These are phyloP conservation scores for Neurospora cerealis DNA, from an alignment of 495 filamentous ascomycete species.

Conservation along the genomic window DNA sequence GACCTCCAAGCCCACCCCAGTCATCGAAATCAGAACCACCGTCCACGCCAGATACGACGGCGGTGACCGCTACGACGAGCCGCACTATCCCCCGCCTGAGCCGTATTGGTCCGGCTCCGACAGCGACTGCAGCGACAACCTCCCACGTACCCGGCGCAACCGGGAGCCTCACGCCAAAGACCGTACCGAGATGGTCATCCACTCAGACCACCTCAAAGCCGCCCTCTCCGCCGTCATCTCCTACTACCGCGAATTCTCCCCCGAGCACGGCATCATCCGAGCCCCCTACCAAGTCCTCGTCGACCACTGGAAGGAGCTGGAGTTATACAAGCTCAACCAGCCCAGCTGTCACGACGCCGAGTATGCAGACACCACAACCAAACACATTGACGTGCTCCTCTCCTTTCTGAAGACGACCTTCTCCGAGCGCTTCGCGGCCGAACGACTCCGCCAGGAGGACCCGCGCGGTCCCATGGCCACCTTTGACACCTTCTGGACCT, in stretches of 20 bases:
- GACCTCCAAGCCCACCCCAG: background rate
- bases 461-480: conserved; percentile 19
- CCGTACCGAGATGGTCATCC: conserved; percentile 25
- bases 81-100: background rate
- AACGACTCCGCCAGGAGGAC: conserved; percentile 18
- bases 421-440: conserved; percentile 19
- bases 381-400: conserved; percentile 31
- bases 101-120: background rate
- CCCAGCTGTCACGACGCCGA: conserved; percentile 21
- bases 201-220: conserved; percentile 27
- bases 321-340: conserved; percentile 23
- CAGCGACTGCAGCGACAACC: background rate
- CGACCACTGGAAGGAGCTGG: conserved; percentile 23
- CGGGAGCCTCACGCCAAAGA: conserved; percentile 9
- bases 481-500: conserved; percentile 26
- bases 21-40: background rate
- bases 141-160: background rate
- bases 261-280: conserved; percentile 18
- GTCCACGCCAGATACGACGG: background rate
- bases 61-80: background rate
- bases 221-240: conserved; percentile 28
- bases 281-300: conserved; percentile 29
- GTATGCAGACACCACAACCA: conserved; percentile 20
- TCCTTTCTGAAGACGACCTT: conserved; percentile 20
- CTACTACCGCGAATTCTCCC: conserved; percentile 34